A percentile compares a stretch with the other conserved stretches of the same genome.
phyloP scores from a whole-genome alignment of 805 yeast species.

The Ogataea pignaliae region DNA sequence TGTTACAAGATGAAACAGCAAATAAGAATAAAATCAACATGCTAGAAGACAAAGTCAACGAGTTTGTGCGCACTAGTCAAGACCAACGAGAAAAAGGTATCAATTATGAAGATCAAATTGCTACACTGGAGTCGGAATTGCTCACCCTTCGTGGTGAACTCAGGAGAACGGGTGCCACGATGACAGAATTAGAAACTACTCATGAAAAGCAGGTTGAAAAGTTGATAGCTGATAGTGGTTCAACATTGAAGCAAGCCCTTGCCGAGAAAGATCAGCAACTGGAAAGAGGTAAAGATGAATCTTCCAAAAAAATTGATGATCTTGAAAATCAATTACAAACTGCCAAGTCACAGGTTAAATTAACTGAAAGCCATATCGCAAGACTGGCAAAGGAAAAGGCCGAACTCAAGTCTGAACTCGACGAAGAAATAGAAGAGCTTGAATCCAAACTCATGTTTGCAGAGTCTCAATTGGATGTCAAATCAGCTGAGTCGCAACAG shows the following conservation, averaged over 20 bases:
- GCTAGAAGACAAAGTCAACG: no score
- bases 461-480: not conserved
- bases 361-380: not conserved
- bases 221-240: not conserved
- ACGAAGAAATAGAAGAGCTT: not conserved
- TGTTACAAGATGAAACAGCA: no score
- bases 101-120: not conserved
- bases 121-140: conserved; percentile 3
- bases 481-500: not conserved
- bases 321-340: not conserved
- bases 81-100: no score
- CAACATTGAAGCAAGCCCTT: conserved; percentile 1
- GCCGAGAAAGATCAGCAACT: not conserved
- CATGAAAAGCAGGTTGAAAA: conserved; percentile 13
- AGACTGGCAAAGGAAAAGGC: not conserved
- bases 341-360: not conserved
- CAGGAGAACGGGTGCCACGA: conserved; percentile 10
- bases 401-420: not conserved
- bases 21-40: no score
- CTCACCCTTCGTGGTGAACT: conserved; percentile 9
- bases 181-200: conserved; percentile 14
- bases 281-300: not conserved
- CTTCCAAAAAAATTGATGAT: not conserved
- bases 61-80: no score
- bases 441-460: not conserved